Evolutionary conservation across 2,329 filamentous ascomycete species (phyloP), one percentile per base, ranked within the genome.

Genomic region (Alternaria gaisen): DNA sequence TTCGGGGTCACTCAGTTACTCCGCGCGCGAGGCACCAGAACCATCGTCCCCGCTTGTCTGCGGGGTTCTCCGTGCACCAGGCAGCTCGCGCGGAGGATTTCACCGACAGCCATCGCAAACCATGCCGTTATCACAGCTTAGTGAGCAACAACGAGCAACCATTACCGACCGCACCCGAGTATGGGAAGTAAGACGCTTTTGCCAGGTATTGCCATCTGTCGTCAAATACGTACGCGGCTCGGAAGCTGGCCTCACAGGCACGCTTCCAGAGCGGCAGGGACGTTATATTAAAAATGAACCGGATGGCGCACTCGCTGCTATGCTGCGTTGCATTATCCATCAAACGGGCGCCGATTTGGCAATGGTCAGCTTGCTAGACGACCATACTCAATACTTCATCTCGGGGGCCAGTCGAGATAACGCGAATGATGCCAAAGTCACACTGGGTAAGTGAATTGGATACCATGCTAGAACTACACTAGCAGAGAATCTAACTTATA

Each of bases 181-280:
- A n/a, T 60, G 57, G 57, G 46, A 60, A 55, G 57, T 60, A 34
- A 26, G 57, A 30, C 57, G 57, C 38, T 60, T 60, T 14, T 60
- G 57, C 22, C 57, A 60, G 32, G 57, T 60, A 1, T 40, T 60
- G 26, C 57, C 57, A 24, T 60, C 53, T 26, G 46, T 60, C 24
- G 53, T 42, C 11, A 43, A 38, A 50, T 60, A 60, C 20, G 46
- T 50, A 53, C 57, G 57, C 20, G 46, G 46, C 16, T 30, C 40
- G 24, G 24, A 56, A 11, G 22, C 38, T 18, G 26, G 38, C 18
- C 42, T 56, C 4, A 60, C 40, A 12, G 56, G 46, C 53, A 56
- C 24, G 40, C 53, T 53, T 9, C 20, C 38, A 24, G 24, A 56
- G 16, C 46, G 32, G 14, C 32, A 60, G 44, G 44, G 47, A 34